Conservation (phyloP, 345 rosid species). For the Carallia brachiata region DNA sequence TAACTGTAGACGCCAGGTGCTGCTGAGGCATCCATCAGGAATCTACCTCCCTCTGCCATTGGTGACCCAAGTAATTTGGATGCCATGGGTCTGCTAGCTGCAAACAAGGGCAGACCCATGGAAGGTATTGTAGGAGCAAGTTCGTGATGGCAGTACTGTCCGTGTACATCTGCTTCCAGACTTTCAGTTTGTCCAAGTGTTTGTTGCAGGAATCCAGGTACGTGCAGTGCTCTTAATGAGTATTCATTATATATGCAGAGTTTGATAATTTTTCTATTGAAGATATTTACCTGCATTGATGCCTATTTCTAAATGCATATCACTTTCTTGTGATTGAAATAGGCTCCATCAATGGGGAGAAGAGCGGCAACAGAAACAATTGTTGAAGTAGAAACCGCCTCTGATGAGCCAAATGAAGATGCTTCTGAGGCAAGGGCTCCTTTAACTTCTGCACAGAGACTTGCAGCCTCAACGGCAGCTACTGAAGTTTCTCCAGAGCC, state of each 20-base stretch:
- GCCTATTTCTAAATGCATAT: slow-evolving; percentile 1
- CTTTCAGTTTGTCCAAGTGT: slow-evolving; percentile 92
- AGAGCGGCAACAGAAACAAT: slow-evolving; percentile 53
- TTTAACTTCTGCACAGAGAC: slow-evolving; percentile 90
- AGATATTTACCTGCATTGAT: not conserved
- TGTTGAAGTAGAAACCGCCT: slow-evolving; percentile 38
- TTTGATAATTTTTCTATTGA: not conserved
- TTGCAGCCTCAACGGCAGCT: slow-evolving; percentile 59
- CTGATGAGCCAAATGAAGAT: slow-evolving; percentile 70
- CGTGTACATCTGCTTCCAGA: slow-evolving; percentile 95
- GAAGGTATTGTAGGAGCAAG: slow-evolving; percentile 94
- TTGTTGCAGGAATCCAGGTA: slow-evolving; percentile 98
- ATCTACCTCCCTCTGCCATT: slow-evolving; percentile 89
- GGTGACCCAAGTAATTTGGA: slow-evolving; percentile 82
- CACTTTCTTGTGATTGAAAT: slow-evolving; percentile 19
- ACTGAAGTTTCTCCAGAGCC: slow-evolving; percentile 77
- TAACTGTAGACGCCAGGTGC: slow-evolving; percentile 70
- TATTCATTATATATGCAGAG: not conserved
- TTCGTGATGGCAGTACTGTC: slow-evolving; percentile 89
- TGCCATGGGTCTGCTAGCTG: slow-evolving; percentile 73
- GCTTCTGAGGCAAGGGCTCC: slow-evolving; percentile 61
- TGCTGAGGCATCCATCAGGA: slow-evolving; percentile 73
- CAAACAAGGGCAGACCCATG: slow-evolving; percentile 85
- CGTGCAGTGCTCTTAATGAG: not conserved
- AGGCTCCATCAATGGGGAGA: slow-evolving; percentile 91